Evolutionary conservation across 1,284 basidiomycete genomes (phyloP), one percentile per base, ranked within the genome.

Genomic region (Spongispora temasekensis): DNA sequence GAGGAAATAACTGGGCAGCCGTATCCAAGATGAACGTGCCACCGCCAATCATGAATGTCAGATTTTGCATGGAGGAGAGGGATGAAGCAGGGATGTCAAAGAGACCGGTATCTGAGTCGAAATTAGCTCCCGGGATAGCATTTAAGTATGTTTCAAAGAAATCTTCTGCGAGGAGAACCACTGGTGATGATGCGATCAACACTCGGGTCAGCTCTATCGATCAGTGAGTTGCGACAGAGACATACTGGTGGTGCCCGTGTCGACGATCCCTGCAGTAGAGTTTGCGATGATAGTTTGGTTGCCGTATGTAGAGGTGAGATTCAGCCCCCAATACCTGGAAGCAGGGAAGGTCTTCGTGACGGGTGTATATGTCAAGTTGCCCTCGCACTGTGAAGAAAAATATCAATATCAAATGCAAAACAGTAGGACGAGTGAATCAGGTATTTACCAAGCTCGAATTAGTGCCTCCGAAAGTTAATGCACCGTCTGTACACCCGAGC

Each of bases 1-100:
- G 28, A 2, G 69, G 72, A 23, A 75, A 40, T 4, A 75, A 53
- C 34, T 72, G 73, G 1, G 69, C 67, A 31, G 67, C 56, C 5
- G 65, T 62, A 25, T 70, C 63, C 64, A 75, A 15, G 40, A 21
- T 46, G 48, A 72, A 65, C 2, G 53, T 34, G 12, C 25, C 25
- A 12, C 15, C 63, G 10, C 31, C 64, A 15, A 73, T 71, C 9
- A 2, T 28, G 42, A 73, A 69, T 37, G 58, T 51, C 53, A 73
- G 67, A 17, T 61, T 52, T 10, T 62, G 48, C 65, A 75, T 74
- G 3, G 4, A 10, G 0, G 61, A 1, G 27, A 70, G 19, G 30
- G 71, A 66, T 4, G 61, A 56, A 13, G 27, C 0, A 5, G 62
- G 63, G 2, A 74, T 67, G 21, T 67, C 64, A 4, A 70, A 31